These are phyloP conservation scores for Schizochytrium sp. DNA, from an alignment of 108 stramenopile genomes.

Conservation along the genomic window DNA sequence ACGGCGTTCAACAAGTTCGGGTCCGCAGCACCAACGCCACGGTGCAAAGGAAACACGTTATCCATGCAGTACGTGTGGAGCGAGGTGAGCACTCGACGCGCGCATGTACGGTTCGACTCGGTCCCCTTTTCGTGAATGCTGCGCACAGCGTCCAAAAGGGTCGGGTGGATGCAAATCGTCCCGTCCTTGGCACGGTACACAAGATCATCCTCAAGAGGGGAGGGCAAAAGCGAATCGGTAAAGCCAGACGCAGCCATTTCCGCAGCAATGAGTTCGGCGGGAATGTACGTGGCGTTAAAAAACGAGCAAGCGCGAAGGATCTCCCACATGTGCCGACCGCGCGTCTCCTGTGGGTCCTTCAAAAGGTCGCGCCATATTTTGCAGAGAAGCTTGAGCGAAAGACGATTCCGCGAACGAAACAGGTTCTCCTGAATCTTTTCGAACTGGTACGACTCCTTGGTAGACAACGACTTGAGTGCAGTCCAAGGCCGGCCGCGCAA, in stretches of 20 bases:
- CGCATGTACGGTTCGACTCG: not conserved
- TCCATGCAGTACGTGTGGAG: constrained; percentile 7
- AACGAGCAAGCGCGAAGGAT: not conserved
- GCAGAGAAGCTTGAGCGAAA: not conserved
- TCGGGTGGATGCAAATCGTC: not conserved
- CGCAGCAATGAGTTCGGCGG: not conserved
- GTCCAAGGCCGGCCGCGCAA: not conserved
- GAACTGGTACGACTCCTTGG: not conserved
- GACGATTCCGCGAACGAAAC: not conserved
- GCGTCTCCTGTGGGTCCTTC: not conserved
- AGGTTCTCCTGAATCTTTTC: constrained; percentile 16
- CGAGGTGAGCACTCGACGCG: not conserved
- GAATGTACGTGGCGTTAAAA: constrained; percentile 1
- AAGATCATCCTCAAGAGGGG: not conserved
- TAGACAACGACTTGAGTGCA: not conserved
- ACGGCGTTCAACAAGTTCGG: not conserved
- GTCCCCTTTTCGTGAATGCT: not conserved
- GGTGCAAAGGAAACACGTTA: not conserved
- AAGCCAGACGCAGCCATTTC: not conserved
- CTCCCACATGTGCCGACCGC: not conserved
- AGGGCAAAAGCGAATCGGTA: not conserved
- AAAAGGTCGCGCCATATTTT: constrained; percentile 9
- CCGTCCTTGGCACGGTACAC: not conserved
- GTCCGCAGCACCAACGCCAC: not conserved
- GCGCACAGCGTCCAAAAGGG: not conserved